Percentiles rank a stretch among this genome's conserved stretches.
Conservation (phyloP, 2,329 filamentous ascomycete genomes). For the Aureobasidium sp. region DNA sequence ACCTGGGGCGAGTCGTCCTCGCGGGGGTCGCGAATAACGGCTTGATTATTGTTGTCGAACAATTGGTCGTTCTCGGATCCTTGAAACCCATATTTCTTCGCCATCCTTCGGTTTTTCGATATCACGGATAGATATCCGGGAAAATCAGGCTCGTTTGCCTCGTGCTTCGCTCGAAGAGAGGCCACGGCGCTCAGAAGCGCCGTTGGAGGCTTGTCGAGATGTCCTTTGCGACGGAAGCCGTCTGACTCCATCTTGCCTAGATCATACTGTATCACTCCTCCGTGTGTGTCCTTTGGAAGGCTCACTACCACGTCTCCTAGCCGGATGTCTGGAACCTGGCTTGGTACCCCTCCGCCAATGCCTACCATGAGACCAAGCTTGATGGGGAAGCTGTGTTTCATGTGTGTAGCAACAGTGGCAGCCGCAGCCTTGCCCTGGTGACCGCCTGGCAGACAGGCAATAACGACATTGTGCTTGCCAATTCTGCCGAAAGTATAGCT, state of each 20-base stretch:
- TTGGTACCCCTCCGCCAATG: conserved; percentile 18
- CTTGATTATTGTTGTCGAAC: background rate
- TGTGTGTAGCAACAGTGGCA: conserved; percentile 13
- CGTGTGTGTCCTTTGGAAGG: conserved; percentile 13
- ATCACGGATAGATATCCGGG: background rate
- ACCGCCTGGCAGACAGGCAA: conserved; percentile 16
- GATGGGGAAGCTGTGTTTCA: conserved; percentile 13
- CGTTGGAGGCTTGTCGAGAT: conserved; percentile 16
- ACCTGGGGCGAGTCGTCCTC: too few relatives aligned
- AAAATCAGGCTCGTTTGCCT: background rate
- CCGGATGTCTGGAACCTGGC: conserved; percentile 10
- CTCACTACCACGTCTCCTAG: conserved; percentile 22
- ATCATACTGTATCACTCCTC: conserved; percentile 22
- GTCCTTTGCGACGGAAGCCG: conserved; percentile 14
- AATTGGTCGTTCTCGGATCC: background rate
- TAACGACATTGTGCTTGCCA: conserved; percentile 14
- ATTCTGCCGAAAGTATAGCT: conserved; percentile 12
- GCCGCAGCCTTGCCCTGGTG: conserved; percentile 13
- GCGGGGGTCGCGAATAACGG: too few relatives aligned
- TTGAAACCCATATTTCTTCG: background rate
- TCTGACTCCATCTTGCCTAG: conserved; percentile 14
- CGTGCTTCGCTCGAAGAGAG: conserved; percentile 18
- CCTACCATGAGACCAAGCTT: conserved; percentile 18
- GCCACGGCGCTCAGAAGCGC: conserved; percentile 19
- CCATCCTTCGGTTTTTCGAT: background rate